phyloP scores from a whole-genome alignment of 2,329 filamentous ascomycete genomes.

The Lomentospora prolificans region DNA sequence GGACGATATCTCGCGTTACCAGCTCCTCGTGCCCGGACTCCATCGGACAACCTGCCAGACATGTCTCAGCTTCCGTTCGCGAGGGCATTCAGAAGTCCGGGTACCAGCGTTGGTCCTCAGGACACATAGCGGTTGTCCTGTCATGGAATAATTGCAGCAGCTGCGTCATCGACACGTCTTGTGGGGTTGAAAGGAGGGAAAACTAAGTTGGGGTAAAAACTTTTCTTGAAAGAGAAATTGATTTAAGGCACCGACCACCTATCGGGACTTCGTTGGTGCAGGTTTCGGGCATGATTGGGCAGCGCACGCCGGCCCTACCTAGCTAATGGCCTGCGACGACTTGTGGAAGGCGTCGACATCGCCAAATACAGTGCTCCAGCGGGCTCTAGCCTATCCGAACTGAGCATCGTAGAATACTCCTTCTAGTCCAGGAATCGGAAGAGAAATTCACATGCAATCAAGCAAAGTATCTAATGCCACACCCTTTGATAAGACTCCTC shows the following conservation, averaged over 20 bases:
- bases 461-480: too few species aligned
- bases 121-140: not conserved
- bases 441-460: too few species aligned
- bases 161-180: not conserved
- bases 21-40: not conserved
- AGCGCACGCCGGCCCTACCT: not conserved
- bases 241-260: not conserved
- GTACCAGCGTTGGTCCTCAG: not conserved
- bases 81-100: slow-evolving; percentile 1
- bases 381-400: too few species aligned
- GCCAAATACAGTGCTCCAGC: too few species aligned
- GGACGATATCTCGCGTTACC: too few species aligned
- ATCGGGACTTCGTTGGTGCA: not conserved
- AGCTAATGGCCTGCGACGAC: not conserved
- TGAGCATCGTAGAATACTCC: too few species aligned
- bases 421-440: too few species aligned
- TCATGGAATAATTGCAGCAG: not conserved
- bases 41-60: not conserved
- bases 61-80: not conserved
- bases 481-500: too few species aligned
- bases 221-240: not conserved
- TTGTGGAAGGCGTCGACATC: not conserved
- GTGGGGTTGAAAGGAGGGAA: not conserved
- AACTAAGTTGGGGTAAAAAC: not conserved
- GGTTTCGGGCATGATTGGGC: not conserved